These are phyloP conservation scores for Aureobasidium uvarum DNA, from an alignment of 2,329 filamentous ascomycete species.

Conservation along the genomic window DNA sequence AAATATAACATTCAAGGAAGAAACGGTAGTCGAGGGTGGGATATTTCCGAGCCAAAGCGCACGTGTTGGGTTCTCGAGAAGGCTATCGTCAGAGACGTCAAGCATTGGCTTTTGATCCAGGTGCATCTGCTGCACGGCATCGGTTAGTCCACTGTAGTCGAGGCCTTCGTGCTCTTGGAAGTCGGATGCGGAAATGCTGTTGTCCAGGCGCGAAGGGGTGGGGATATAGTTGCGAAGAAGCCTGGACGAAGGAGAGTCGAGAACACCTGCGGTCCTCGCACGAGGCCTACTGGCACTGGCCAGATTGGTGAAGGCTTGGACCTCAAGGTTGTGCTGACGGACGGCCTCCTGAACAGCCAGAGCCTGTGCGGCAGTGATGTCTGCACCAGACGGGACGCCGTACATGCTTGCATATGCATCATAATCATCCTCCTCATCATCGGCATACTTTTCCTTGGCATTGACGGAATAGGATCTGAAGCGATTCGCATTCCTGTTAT, in stretches of 20 bases:
- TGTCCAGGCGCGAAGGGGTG: constrained; percentile 72
- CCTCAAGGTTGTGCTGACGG: constrained; percentile 86
- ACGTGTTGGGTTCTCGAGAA: constrained; percentile 83
- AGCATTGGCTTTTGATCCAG: constrained; percentile 63
- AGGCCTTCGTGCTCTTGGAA: constrained; percentile 70
- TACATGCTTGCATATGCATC: constrained; percentile 54
- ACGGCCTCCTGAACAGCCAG: constrained; percentile 68
- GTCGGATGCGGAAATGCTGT: constrained; percentile 71
- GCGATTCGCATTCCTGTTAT: constrained; percentile 75
- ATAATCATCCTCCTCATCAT: constrained; percentile 75
- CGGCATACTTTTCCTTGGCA: constrained; percentile 94
- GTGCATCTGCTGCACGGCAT: constrained; percentile 78
- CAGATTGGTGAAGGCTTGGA: constrained; percentile 87
- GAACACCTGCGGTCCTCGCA: constrained; percentile 84
- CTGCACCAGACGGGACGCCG: constrained; percentile 58
- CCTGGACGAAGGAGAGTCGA: constrained; percentile 71
- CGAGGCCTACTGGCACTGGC: constrained; percentile 78
- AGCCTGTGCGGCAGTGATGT: constrained; percentile 56
- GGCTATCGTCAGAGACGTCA: constrained; percentile 72
- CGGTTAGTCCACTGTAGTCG: constrained; percentile 75
- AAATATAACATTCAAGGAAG: constrained; percentile 93
- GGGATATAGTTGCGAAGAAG: constrained; percentile 70
- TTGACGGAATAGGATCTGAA: constrained; percentile 99
- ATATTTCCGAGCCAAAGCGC: constrained; percentile 98
- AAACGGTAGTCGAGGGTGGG: constrained; percentile 92